Evolutionary conservation across 1,284 basidiomycete genomes (phyloP).

Genomic region (Fomitopsis pinicola): DNA sequence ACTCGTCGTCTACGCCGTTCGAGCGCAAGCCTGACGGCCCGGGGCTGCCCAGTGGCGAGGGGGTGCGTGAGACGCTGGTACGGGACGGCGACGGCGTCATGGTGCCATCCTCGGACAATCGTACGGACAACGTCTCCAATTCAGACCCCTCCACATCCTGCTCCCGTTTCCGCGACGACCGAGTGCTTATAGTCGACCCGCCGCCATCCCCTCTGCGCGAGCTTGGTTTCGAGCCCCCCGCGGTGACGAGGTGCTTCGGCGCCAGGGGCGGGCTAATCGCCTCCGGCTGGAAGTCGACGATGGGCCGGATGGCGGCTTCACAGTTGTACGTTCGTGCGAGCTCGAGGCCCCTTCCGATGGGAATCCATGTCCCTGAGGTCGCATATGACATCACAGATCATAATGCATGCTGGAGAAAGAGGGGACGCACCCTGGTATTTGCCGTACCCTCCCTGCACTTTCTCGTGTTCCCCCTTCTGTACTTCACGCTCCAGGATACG

Average conservation of each 20-base stretch:
- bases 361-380: conserved; percentile 88
- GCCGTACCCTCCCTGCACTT: conserved; percentile 99
- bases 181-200: conserved; percentile 46
- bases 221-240: conserved; percentile 49
- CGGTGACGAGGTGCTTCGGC: conserved; percentile 89
- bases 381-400: conserved; percentile 26
- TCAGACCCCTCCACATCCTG: conserved; percentile 51
- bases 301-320: conserved; percentile 83
- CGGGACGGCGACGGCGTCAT: conserved; percentile 86
- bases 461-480: conserved; percentile 98
- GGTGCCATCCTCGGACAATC: conserved; percentile 74
- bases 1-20: conserved; percentile 34
- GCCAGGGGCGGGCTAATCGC: conserved; percentile 93
- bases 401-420: neutral
- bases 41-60: conserved; percentile 72
- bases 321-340: conserved; percentile 95
- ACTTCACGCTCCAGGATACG: conserved; percentile 97
- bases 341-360: conserved; percentile 84
- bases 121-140: conserved; percentile 53
- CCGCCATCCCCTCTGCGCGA: conserved; percentile 39
- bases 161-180: conserved; percentile 42
- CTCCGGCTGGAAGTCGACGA: conserved; percentile 92
- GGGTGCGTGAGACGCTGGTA: conserved; percentile 78
- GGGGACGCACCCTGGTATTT: conserved; percentile 88
- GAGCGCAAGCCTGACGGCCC: conserved; percentile 38